These are phyloP conservation scores for Metarhizium humberi DNA, from an alignment of 2,329 filamentous ascomycete species.

Conservation along the genomic window DNA sequence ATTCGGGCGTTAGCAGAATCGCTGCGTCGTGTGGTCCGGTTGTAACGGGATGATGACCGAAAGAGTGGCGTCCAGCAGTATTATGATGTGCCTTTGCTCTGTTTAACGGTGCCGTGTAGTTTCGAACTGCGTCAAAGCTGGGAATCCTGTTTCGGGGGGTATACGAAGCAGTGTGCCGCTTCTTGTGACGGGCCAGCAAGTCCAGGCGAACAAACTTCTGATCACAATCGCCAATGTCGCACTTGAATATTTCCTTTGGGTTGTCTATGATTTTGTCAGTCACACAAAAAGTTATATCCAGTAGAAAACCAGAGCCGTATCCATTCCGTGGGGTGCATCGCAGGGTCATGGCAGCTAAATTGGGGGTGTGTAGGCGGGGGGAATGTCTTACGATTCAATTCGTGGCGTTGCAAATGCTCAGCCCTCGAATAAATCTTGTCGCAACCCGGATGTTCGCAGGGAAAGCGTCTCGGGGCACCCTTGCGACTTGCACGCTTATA, in stretches of 20 bases:
- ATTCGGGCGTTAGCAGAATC: conserved; percentile 34
- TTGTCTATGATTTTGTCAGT: conserved; percentile 43
- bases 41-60: conserved; percentile 9
- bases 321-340: neutral
- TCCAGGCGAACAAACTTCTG: conserved; percentile 73
- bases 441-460: conserved; percentile 61
- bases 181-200: conserved; percentile 59
- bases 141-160: conserved; percentile 40
- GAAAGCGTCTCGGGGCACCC: conserved; percentile 41
- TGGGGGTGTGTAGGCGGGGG: conserved; percentile 1
- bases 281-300: too few species aligned
- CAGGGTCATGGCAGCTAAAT: conserved; percentile 8
- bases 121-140: conserved; percentile 32
- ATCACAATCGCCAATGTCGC: conserved; percentile 65
- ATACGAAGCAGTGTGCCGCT: conserved; percentile 51
- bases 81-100: neutral
- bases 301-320: neutral
- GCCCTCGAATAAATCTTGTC: conserved; percentile 73
- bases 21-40: conserved; percentile 35
- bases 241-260: conserved; percentile 70
- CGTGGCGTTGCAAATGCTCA: conserved; percentile 73
- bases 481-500: conserved; percentile 45
- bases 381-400: conserved; percentile 62
- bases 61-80: neutral
- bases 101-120: conserved; percentile 5